Evolutionary conservation across 306 rosid genomes (phyloP).

Genomic region (Dalbergia cochinchinensis): DNA sequence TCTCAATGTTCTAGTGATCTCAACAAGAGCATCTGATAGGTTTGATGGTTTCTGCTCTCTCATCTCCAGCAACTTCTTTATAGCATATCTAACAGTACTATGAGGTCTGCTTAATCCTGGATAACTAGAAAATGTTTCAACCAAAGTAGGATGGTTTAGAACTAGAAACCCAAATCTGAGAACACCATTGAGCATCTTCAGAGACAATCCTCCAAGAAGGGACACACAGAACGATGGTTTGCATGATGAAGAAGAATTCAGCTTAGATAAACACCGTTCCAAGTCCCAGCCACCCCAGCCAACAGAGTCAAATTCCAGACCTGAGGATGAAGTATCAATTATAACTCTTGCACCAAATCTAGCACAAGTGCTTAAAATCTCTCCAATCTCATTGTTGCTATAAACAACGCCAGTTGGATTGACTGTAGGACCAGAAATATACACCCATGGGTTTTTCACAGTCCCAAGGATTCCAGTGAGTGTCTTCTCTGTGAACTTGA

Average conservation of each 20-base stretch:
- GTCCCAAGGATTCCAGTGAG: conserved; percentile 67
- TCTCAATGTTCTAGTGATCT: conserved; percentile 63
- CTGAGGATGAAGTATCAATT: conserved; percentile 92
- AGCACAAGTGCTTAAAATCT: conserved; percentile 72
- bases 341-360: conserved; percentile 88
- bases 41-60: conserved; percentile 71
- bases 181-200: conserved; percentile 77
- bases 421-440: conserved; percentile 94
- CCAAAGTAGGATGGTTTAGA: conserved; percentile 69
- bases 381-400: conserved; percentile 73
- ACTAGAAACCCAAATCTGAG: conserved; percentile 85
- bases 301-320: conserved; percentile 82
- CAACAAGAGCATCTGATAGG: conserved; percentile 68
- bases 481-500: conserved; percentile 72
- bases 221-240: conserved; percentile 75
- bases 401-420: conserved; percentile 92
- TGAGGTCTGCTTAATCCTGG: conserved; percentile 92
- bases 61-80: conserved; percentile 80
- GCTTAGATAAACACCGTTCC: conserved; percentile 65
- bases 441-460: conserved; percentile 83
- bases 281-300: conserved; percentile 92
- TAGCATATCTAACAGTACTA: conserved; percentile 82
- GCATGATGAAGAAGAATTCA: conserved; percentile 57
- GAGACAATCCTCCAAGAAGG: conserved; percentile 91
- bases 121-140: conserved; percentile 70